Conservation (phyloP, 352 stramenopile genomes). For the Globisporangium viniferum region DNA sequence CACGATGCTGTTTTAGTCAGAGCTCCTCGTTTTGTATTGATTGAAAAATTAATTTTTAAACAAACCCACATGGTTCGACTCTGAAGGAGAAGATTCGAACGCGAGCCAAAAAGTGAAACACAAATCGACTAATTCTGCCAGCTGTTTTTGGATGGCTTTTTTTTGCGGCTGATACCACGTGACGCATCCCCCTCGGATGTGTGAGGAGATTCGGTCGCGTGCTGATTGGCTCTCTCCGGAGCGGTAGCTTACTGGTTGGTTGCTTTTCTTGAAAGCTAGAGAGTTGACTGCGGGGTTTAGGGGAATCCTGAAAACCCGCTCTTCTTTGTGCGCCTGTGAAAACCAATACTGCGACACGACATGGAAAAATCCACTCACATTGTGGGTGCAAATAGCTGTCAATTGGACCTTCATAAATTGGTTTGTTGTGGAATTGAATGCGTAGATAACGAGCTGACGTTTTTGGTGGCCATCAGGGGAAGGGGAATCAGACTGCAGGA, state of each 20-base stretch:
- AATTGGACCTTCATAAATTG: background rate
- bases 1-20: background rate
- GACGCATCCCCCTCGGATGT: background rate
- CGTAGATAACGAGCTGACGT: too few species aligned
- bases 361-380: slow-evolving; percentile 3
- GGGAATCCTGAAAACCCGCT: too few species aligned
- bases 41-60: background rate
- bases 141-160: background rate
- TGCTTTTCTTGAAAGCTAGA: background rate
- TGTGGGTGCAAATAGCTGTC: background rate
- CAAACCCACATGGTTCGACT: background rate
- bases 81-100: background rate
- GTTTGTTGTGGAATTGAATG: background rate
- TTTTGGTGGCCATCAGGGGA: background rate
- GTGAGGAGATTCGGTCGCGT: background rate
- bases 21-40: background rate
- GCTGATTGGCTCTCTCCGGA: background rate
- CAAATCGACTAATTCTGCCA: slow-evolving; percentile 10
- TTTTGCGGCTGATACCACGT: background rate
- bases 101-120: background rate
- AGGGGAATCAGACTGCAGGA: background rate
- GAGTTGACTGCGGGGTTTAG: background rate
- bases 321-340: background rate
- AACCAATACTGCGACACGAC: slow-evolving; percentile 6
- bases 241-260: background rate